Evolutionary conservation across 208 protist genomes (phyloP), one percentile per base, ranked within the genome.

Genomic region (Kentomonas sorsogonicus): DNA sequence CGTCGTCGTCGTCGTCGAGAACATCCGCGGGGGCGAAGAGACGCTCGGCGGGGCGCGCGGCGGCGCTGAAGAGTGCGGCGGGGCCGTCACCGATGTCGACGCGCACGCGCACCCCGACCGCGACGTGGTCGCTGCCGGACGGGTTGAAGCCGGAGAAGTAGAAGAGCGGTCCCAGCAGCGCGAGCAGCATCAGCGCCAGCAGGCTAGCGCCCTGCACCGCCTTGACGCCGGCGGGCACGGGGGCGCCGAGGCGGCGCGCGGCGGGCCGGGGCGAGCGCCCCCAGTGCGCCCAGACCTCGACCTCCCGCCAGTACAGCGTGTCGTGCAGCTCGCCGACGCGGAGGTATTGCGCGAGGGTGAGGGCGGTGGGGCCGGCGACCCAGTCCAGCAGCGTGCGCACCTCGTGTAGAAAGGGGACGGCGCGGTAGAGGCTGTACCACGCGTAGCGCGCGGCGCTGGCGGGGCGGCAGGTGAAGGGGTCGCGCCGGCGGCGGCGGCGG

Each of bases 121-220:
- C 79, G 4, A 34, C 33, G 58, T 86, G 93, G 27, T 58, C 53
- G 30, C 45, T 53, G 22, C 87, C 66, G 16, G 71, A 82, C 2
- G 89, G 86, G 67, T 88, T 93, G 66, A 91, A 83, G 25, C 83
- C 87, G 30, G 86, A 92, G 62, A 89, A 95, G 70, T 93, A 95
- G 18, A 89, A 40, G 25, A 96, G 68, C 22, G 89, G 89, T 1
- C 72, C 75, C 16, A 92, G 70, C 20, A 96, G 60, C n/a, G 79
- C 74, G 1, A 83, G 26, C 7, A 90, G 51, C 38, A 93, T 62
- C 0, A 94, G 53, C 15, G 48, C 51, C 15, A 94, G 54, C n/a
- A 67, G 40, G 11, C 60, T 61, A 4, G 79, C 52, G 25, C 86
- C 89, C 18, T 59, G 53, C 10, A 58, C 33, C 48, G 66, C 39